Evolutionary conservation across 2,329 filamentous ascomycete genomes (phyloP), one percentile per base, ranked within the genome.

Genomic region (Cercospora sojina): DNA sequence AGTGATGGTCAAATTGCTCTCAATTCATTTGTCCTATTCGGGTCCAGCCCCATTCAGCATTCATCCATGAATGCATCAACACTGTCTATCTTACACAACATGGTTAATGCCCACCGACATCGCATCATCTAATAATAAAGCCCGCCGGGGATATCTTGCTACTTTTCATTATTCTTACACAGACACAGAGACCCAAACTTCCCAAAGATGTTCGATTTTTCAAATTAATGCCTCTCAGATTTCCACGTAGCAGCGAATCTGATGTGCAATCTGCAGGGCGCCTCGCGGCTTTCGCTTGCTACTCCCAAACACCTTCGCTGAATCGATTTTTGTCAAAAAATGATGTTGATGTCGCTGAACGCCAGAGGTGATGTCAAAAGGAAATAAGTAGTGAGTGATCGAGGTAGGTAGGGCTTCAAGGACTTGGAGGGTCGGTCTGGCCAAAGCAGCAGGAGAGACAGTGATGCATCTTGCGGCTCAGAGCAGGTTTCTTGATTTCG

Each of bases 361-460:
- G 35, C 35, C 35, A 41, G 35, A 41, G 16, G n/a, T 41, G 35
- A 8, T 3, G 35, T 41, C 35, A 27, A 55, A 31, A 55, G 23
- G 23, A 55, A 18, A 55, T 16, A 7, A 12, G 51, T 27, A 18
- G 25, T 12, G 51, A 31, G 20, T 27, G 27, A 10, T 38, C 16
- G 35, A n/a, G 35, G 35, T n/a, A n/a, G 35, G 35, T n/a, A n/a
- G 16, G 25, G 1, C 10, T 8, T 59, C 57, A 41, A 59, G 57
- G 57, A 59, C 57, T 59, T 29, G 32, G 32, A 13, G 57, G 38
- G 43, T 49, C 43, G 3, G 32, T 31, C 2, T 43, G 43, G 35
- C 47, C 49, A 13, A 62, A 62, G 49, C 60, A 62, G 32, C 60
- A 62, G 3, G 49, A 27, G 9, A 55, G 35, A 16, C 49, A 62